Base-by-base conservation (phyloP, 2,329 filamentous ascomycete species). In the Pseudovirgaria hyperparasitica region DNA sequence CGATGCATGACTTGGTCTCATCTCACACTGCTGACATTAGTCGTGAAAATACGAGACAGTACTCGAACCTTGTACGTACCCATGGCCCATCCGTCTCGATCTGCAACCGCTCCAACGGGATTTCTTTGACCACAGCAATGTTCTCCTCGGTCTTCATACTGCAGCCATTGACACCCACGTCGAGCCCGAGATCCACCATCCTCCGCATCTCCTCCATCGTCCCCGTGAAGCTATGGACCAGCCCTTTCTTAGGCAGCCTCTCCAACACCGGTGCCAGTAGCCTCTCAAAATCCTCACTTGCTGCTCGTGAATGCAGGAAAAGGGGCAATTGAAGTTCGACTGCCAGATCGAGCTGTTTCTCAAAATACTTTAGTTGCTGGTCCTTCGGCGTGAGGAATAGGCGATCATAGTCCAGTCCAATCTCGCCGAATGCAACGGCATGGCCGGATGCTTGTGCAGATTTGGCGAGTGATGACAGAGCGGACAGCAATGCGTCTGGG, bases 51-150 rank as follows among this genome's bases (percentile, higher is more conserved):
- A 6, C 9, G 15, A 19, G 19, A 26, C 2, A 26, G 6, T 21
- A 21, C 9, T 16, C 4, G 6, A 21, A 14, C 24, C 8, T 15
- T 9, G 11, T n/a, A 33, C 49, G 40, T 50, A 62, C 59, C 70
- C 90, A 98, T 3, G 90, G 90, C 3, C 90, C 90, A 50, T 98
- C 90, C 0, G 90, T 98, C 64, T 98, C 90, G 25, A 98, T 73
- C 68, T 96, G 92, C 28, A 98, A 55, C 24, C 76, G 62, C 30
- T 86, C 74, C 8, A 98, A 60, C 8, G 76, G 79, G 20, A 96
- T 73, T 33, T 77, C 70, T 36, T 68, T 73, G 8, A 94, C 84
- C 3, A 94, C 86, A 9, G 70, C 76, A 21, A 92, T 71, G 43
- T 96, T 98, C 19, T 20, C 84, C 8, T 69, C 76, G 5, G 84